Conservation (phyloP, 1,284 basidiomycete species). For the Veloboletus limbatus region DNA sequence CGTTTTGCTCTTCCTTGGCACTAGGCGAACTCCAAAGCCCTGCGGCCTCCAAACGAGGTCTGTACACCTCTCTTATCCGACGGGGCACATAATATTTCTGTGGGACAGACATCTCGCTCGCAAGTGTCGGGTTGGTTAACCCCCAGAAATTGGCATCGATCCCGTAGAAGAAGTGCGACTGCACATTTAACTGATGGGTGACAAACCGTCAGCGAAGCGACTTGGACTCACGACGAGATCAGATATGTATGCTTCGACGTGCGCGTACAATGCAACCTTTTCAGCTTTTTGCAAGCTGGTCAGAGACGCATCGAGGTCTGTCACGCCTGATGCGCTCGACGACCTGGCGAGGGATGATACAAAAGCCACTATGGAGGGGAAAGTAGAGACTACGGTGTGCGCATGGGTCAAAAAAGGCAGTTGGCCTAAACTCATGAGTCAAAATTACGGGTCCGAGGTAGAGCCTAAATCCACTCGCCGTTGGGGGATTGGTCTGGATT, state of each 20-base stretch:
- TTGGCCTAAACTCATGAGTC: conserved; percentile 47
- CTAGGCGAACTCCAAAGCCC: conserved; percentile 58
- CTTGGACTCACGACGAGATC: conserved; percentile 59
- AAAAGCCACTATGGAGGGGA: conserved; percentile 64
- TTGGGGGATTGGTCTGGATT: conserved; percentile 75
- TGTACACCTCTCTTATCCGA: conserved; percentile 56
- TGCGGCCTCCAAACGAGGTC: conserved; percentile 55
- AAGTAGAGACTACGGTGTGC: conserved; percentile 46
- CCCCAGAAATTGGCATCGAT: conserved; percentile 58
- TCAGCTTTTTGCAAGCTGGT: conserved; percentile 47
- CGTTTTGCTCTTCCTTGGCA: conserved; percentile 42
- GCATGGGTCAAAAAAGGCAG: conserved; percentile 68
- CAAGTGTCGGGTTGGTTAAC: conserved; percentile 52
- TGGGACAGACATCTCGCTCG: conserved; percentile 58
- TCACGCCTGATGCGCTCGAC: conserved; percentile 26
- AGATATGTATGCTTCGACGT: conserved; percentile 64
- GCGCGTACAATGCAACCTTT: conserved; percentile 57
- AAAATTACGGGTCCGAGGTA: not conserved
- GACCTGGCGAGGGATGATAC: conserved; percentile 44
- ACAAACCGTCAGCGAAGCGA: not conserved
- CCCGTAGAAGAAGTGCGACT: conserved; percentile 62
- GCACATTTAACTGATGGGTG: conserved; percentile 10
- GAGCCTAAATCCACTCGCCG: conserved; percentile 43
- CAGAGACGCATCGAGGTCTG: conserved; percentile 46
- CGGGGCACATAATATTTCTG: conserved; percentile 70